Evolutionary conservation across 306 rosid species (phyloP), one percentile per base, ranked within the genome.

Genomic region (Vigna trinervia): DNA sequence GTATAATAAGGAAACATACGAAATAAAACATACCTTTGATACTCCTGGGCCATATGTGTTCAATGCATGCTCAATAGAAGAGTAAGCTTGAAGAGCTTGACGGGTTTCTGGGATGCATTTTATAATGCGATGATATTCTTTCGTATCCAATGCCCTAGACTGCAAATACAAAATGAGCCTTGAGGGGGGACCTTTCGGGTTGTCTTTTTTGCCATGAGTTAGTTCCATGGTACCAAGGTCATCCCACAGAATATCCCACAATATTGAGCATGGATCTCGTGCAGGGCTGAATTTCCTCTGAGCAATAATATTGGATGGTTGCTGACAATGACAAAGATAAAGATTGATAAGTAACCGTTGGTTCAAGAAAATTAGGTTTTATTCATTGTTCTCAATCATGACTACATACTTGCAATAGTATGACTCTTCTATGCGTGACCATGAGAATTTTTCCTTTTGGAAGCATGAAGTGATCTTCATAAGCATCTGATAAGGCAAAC

Each of bases 281-380:
- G 90, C 97, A 0, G 97, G 94, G 92, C 88, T 90, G 92, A 95
- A 95, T 87, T 88, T 95, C 85, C 95, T 92, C 87, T 92, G 97
- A 74, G 66, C 94, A 83, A 95, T 87, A 56, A 90, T 88, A 81
- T 88, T 85, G 74, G 92, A 89, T 48, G 99, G 97, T 95, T 92
- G 97, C 99, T 95, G 92, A 72, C 81, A 87, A 54, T 17, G 41
- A 71, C 34, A 85, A 30, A 30, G 41, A 71, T 34, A 85, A 83
- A 73, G 41, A 36, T 8, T 45, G 47, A 9, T 56, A 11, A 75
- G 71, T 30, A 74, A 73, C 43, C 75, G 50, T 12, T 17, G 46
- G 67, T 57, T 6, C 19, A 76, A 83, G 61, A 78, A 67, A 78
- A 60, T 12, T 71, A 28, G 58, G 60, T 51, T 8, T 60, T 46